Base-by-base conservation (phyloP, 2,329 filamentous ascomycete species). In the Chrysoporthe austroafricana region DNA sequence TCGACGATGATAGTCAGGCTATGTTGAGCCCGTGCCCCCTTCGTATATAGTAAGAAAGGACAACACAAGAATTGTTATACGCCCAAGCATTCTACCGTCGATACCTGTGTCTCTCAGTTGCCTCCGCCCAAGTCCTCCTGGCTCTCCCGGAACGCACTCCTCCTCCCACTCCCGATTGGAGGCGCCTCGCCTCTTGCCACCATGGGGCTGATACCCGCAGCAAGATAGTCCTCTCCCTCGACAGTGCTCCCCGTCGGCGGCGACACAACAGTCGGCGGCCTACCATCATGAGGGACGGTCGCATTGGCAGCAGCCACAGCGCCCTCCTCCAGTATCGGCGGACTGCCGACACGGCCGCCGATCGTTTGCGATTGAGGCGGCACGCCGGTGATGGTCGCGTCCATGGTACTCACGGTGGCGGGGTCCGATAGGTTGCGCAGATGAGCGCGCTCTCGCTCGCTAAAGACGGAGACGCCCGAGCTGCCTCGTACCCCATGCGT, bases 131-230 rank as follows among this genome's bases (percentile, higher is more conserved):
- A 75, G 71, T 83, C 80, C 52, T 82, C 80, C 39, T 76, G 74
- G n/a, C 76, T 78, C 71, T 82, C 81, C 7, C 75, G 73, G 54
- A 83, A 83, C 50, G 80, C 77, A 39, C 81, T 82, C 73, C 75
- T 79, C 63, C 81, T 74, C 14, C 43, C 59, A 62, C 72, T 76
- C 32, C 67, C 68, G n/a, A 66, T 59, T 9, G 62, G 44, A 44
- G 69, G 67, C n/a, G 59, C 58, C 44, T 63, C 69, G 11, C 63
- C 64, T 34, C 68, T 62, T 13, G 69, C 64, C 36, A 66, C 69
- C 16, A 72, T 66, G 16, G 64, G 66, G 64, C 54, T 65, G 44
- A 62, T 58, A 36, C 46, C 59, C 46, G 72, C 70, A 48, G 67
- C 70, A 11, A 77, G 50, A 48, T 77, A 76, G 63, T 77, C 75